A percentile compares a stretch with the other conserved stretches of the same genome.
These are phyloP conservation scores for Anisogramma anomala DNA, from an alignment of 2,329 filamentous ascomycete species.

Conservation along the genomic window DNA sequence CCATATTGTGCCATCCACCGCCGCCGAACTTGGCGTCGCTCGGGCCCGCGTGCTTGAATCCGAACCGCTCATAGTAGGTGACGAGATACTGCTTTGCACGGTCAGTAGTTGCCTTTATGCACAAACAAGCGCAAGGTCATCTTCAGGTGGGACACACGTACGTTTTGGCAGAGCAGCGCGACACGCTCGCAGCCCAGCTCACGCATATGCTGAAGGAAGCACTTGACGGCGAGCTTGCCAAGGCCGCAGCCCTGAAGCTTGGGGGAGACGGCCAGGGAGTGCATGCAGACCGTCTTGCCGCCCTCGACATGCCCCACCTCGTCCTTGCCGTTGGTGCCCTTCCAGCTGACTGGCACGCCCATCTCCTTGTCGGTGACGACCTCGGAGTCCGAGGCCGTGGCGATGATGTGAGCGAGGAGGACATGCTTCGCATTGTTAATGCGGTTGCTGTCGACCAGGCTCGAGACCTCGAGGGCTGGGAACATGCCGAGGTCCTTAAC, in stretches of 20 bases:
- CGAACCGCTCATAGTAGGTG: slow-evolving; percentile 63
- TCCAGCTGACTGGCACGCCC: slow-evolving; percentile 59
- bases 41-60: slow-evolving; percentile 57
- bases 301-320: slow-evolving; percentile 57
- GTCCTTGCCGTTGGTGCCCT: slow-evolving; percentile 32
- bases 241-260: slow-evolving; percentile 63
- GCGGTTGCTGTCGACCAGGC: slow-evolving; percentile 49
- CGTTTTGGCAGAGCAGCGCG: slow-evolving; percentile 65
- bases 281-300: slow-evolving; percentile 66
- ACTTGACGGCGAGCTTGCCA: slow-evolving; percentile 60
- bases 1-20: slow-evolving; percentile 75
- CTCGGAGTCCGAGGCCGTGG: slow-evolving; percentile 54
- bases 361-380: slow-evolving; percentile 67
- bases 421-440: slow-evolving; percentile 44
- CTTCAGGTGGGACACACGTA: slow-evolving; percentile 23
- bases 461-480: slow-evolving; percentile 42
- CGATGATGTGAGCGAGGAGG: slow-evolving; percentile 66
- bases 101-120: neutral
- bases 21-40: slow-evolving; percentile 65
- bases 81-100: slow-evolving; percentile 43
- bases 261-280: slow-evolving; percentile 71
- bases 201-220: slow-evolving; percentile 67
- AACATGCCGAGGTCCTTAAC: slow-evolving; percentile 33
- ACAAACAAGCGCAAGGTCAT: neutral
- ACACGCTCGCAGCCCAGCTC: slow-evolving; percentile 59